phyloP scores from a whole-genome alignment of 2,329 filamentous ascomycete species.

The Aspergillus sclerotialis region DNA sequence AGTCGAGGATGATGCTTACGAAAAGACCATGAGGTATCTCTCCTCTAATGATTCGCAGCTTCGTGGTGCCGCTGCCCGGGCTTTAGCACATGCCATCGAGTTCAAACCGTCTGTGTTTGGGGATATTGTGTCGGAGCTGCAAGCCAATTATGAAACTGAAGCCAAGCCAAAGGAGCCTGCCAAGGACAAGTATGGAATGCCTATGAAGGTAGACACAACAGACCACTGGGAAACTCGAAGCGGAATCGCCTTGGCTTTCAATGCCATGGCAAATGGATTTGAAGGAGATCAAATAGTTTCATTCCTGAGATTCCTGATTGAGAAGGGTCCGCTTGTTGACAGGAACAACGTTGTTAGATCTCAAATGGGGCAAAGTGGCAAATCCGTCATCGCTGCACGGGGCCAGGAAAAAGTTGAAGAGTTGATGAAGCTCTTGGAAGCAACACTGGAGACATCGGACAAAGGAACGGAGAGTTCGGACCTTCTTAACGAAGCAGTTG shows the following conservation, averaged over 20 bases:
- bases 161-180: constrained; percentile 77
- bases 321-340: constrained; percentile 81
- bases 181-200: constrained; percentile 91
- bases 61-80: constrained; percentile 72
- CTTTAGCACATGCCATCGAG: constrained; percentile 67
- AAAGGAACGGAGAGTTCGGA: constrained; percentile 76
- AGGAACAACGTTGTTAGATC: constrained; percentile 67
- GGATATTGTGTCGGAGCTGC: constrained; percentile 57
- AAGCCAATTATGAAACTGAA: constrained; percentile 66
- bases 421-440: constrained; percentile 88
- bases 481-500: constrained; percentile 90
- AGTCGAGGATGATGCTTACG: constrained; percentile 57
- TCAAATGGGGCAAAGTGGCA: constrained; percentile 89
- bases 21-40: constrained; percentile 68
- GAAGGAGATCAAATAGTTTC: constrained; percentile 62
- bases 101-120: constrained; percentile 54
- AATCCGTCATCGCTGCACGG: constrained; percentile 69
- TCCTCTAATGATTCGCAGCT: constrained; percentile 74
- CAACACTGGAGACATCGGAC: constrained; percentile 76
- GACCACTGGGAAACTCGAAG: constrained; percentile 91
- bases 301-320: constrained; percentile 80
- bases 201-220: constrained; percentile 74
- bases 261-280: constrained; percentile 67
- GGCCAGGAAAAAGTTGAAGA: constrained; percentile 78
- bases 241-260: constrained; percentile 81